phyloP scores from a whole-genome alignment of 2,329 filamentous ascomycete species.

The Pseudocercospora vitis region DNA sequence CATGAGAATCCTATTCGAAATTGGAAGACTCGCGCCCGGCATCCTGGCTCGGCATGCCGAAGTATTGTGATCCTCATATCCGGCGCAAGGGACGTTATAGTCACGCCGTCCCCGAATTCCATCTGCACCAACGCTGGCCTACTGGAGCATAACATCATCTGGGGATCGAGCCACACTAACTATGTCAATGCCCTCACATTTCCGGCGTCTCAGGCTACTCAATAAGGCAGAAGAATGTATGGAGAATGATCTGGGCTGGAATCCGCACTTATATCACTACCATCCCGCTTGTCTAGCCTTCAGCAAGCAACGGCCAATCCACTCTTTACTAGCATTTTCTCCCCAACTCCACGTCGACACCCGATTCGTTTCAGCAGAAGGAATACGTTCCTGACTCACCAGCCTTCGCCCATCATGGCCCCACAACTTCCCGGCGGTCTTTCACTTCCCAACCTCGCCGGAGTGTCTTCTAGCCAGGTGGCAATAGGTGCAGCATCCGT shows the following conservation, averaged over 20 bases:
- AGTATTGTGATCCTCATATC: not conserved
- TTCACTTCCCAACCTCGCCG: not conserved
- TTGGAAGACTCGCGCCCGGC: not conserved
- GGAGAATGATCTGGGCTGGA: too few species aligned
- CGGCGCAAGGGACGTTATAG: conserved; percentile 1
- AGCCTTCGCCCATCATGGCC: not conserved
- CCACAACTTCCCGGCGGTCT: not conserved
- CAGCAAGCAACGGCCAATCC: too few species aligned
- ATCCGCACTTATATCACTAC: not conserved
- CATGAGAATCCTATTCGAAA: not conserved
- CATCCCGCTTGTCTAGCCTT: too few species aligned
- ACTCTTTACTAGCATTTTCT: not conserved
- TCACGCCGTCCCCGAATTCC: too few species aligned
- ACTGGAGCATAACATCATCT: not conserved
- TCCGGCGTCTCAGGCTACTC: conserved; percentile 1
- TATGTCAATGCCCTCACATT: not conserved
- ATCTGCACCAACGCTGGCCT: not conserved
- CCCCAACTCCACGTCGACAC: not conserved
- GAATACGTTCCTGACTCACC: not conserved
- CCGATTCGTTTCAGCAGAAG: not conserved
- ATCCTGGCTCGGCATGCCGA: conserved; percentile 1
- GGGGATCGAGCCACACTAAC: not conserved
- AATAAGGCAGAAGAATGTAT: too few species aligned
- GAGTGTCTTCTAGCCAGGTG: not conserved
- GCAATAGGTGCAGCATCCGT: not conserved